These are phyloP conservation scores for Typha latifolia DNA, from an alignment of 176 grass and related monocot genomes.

Conservation along the genomic window DNA sequence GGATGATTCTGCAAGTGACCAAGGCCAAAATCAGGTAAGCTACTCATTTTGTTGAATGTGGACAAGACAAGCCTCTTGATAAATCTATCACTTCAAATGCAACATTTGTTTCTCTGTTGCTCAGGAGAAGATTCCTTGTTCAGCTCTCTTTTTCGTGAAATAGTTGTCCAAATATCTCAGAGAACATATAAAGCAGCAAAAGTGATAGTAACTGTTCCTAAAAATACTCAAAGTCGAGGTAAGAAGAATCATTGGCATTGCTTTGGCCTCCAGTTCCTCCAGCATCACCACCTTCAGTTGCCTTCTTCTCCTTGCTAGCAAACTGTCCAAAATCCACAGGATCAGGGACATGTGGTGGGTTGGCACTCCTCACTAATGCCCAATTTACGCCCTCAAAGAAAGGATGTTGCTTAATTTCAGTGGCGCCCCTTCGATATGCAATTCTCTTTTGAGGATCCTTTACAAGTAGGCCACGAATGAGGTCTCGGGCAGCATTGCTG, in stretches of 20 bases:
- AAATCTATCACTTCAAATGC: background rate
- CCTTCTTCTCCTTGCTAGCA: slow-evolving; percentile 16
- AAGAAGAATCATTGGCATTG: slow-evolving; percentile 38
- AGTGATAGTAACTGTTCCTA: slow-evolving; percentile 21
- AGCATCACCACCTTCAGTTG: slow-evolving; percentile 12
- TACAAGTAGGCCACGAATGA: slow-evolving; percentile 66
- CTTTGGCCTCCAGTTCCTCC: slow-evolving; percentile 23
- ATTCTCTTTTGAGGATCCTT: slow-evolving; percentile 69
- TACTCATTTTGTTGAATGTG: background rate
- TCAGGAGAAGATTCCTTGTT: background rate
- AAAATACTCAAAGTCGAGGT: slow-evolving; percentile 75
- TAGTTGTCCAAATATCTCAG: background rate
- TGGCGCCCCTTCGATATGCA: slow-evolving; percentile 56
- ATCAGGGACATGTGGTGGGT: slow-evolving; percentile 58
- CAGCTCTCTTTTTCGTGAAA: background rate
- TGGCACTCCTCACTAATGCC: slow-evolving; percentile 71
- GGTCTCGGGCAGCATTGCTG: slow-evolving; percentile 64
- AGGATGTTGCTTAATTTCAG: slow-evolving; percentile 78
- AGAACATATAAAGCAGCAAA: too few species aligned
- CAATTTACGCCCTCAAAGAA: slow-evolving; percentile 91
- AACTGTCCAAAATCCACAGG: slow-evolving; percentile 21
- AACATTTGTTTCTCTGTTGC: background rate
- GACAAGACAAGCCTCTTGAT: background rate
- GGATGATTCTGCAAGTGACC: background rate
- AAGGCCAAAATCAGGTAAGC: background rate